Percentiles rank a stretch among this genome's conserved stretches.
Conservation (phyloP, 305 asterid genomes). For the Withania somnifera region DNA sequence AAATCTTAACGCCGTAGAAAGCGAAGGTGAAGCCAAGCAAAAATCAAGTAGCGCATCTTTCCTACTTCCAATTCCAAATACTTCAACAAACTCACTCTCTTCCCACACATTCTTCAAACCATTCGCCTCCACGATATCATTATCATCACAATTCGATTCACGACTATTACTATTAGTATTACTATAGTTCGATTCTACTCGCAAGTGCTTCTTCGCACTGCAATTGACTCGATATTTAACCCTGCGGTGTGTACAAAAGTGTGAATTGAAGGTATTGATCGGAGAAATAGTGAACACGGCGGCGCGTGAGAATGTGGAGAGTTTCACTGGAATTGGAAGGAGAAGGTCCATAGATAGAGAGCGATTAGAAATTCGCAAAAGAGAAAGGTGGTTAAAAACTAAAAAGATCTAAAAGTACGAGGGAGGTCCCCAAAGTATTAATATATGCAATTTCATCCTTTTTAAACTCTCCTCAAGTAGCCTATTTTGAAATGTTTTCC, state of each 20-base stretch:
- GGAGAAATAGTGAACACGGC: background rate
- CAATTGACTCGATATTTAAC: background rate
- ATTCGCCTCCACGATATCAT: background rate
- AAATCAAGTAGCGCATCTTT: conserved; percentile 69
- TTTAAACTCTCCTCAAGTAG: too few relatives aligned
- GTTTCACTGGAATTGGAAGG: background rate
- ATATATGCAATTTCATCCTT: background rate
- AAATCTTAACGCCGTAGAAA: conserved; percentile 60
- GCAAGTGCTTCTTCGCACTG: background rate
- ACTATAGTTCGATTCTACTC: background rate
- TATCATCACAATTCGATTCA: background rate
- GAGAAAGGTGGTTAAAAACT: background rate
- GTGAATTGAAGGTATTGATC: background rate
- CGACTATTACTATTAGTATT: background rate
- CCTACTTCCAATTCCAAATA: conserved; percentile 68
- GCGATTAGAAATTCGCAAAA: background rate
- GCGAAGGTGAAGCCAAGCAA: conserved; percentile 53
- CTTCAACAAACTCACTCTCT: conserved; percentile 52
- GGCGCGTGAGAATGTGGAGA: background rate
- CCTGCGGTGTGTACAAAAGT: background rate
- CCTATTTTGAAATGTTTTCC: too few relatives aligned
- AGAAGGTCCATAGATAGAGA: background rate
- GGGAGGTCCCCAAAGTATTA: background rate
- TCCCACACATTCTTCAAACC: conserved; percentile 5
- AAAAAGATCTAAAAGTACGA: background rate